A percentile compares a stretch with the other conserved stretches of the same genome.
phyloP scores from a whole-genome alignment of 2,329 filamentous ascomycete genomes.

The Rosellinia necatrix region DNA sequence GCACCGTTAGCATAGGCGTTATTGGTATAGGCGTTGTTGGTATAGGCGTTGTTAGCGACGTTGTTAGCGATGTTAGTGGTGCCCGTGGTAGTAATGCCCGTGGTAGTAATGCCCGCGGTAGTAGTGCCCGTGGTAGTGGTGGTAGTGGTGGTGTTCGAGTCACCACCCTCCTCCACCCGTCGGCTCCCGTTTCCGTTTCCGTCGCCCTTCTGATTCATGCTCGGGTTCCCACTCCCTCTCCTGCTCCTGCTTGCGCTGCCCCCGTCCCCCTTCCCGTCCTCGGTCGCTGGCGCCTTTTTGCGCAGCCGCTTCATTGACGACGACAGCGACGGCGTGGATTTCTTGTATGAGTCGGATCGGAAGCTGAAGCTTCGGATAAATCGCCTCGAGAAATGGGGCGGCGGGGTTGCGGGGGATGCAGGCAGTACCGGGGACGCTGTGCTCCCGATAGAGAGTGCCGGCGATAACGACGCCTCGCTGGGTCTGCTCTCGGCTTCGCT shows the following conservation, averaged over 20 bases:
- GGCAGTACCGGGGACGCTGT: conserved; percentile 30
- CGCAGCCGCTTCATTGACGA: conserved; percentile 33
- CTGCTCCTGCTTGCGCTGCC: neutral
- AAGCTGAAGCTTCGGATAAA: conserved; percentile 38
- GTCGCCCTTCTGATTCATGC: neutral
- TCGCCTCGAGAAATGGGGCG: conserved; percentile 36
- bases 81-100: no score
- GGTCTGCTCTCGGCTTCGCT: conserved; percentile 34
- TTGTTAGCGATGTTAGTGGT: no score
- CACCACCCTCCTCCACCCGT: neutral
- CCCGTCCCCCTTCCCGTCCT: conserved; percentile 3
- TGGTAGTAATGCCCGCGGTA: no score
- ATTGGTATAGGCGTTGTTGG: no score
- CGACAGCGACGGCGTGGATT: neutral
- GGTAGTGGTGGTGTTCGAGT: no score
- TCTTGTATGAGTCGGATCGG: conserved; percentile 33
- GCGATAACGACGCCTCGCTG: conserved; percentile 37
- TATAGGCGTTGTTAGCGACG: no score
- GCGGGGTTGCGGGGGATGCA: conserved; percentile 38
- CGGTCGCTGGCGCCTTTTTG: conserved; percentile 33
- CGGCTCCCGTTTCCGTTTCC: neutral
- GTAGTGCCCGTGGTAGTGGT: neutral
- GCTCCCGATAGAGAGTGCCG: conserved; percentile 38
- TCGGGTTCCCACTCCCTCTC: neutral
- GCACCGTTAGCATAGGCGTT: no score